Conservation (phyloP, 1,284 basidiomycete genomes). For the Psilocybe mexicana region DNA sequence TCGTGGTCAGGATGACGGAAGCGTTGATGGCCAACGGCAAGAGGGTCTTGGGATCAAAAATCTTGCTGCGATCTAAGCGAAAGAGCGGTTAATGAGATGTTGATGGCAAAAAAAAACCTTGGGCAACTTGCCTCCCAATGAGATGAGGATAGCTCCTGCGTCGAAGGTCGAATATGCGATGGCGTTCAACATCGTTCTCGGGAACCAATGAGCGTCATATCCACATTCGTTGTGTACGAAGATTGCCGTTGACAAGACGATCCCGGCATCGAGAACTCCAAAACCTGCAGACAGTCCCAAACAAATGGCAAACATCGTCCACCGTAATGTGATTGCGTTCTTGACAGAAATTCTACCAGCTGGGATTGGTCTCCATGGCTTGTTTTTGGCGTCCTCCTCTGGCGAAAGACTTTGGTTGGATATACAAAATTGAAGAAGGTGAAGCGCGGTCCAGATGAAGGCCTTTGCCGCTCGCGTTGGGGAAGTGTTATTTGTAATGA, state of each 20-base stretch:
- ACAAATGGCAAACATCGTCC: neutral
- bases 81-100: neutral
- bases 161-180: slow-evolving; percentile 3
- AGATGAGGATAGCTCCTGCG: slow-evolving; percentile 1
- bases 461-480: neutral
- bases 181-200: neutral
- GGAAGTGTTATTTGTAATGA: neutral
- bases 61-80: neutral
- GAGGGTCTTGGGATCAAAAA: neutral
- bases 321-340: neutral
- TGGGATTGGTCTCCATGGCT: slow-evolving; percentile 4
- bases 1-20: neutral
- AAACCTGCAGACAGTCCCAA: neutral
- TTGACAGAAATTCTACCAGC: neutral
- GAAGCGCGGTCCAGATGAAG: neutral
- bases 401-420: slow-evolving; percentile 1
- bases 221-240: slow-evolving; percentile 3
- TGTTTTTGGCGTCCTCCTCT: slow-evolving; percentile 1
- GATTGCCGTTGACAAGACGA: neutral
- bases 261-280: slow-evolving; percentile 1
- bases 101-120: neutral
- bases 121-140: neutral
- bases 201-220: slow-evolving; percentile 2
- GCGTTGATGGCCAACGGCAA: neutral
- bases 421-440: slow-evolving; percentile 3